Base-by-base conservation (phyloP, 495 filamentous ascomycete species). In the Penicillium chermesinum region DNA sequence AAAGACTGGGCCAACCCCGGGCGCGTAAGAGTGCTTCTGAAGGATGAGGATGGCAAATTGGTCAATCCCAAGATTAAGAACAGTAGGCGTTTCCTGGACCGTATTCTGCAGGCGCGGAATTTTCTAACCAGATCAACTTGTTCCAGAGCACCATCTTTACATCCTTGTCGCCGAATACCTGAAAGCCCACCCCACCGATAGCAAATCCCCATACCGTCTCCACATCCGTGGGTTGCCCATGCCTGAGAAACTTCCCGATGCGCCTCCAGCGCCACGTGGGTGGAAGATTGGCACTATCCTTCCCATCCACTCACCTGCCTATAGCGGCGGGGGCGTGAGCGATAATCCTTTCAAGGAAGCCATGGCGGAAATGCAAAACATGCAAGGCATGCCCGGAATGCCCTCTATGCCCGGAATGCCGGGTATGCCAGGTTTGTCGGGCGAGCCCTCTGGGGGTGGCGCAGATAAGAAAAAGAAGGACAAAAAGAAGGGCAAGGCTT, bases 1-100 rank as follows among this genome's bases (percentile, higher is more conserved):
- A 90, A 91, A 68, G 93, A 98, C 69, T 98, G 93, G 93, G 86
- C 84, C 27, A 98, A 98, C 70, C 93, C 93, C 10, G 93, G 93
- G 0, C 76, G 93, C 20, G 89, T 98, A 53, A 78, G 87, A 41
- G 80, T 96, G 16, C 67, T 80, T 56, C 67, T 96, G 13, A 88
- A 87, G 64, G 71, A 79, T 44, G 68, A 75, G 42, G 53, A 66
- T 43, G 77, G 80, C 27, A 57, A 63, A 37, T 53, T 65, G 34
- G 49, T 73, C 41, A 78, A 73, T 54, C 50, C 67, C 14, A 67
- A 66, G 14, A 74, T 95, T 32, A 87, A 87, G 67, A 95, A 93
- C 61, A 97, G 83, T 86, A 69, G 20, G 80, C 73, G 22, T 15
- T 34, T 30, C 39, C 13, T n/a, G n/a, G n/a, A n/a, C n/a, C n/a